Base-by-base conservation (phyloP, 2,329 filamentous ascomycete species). In the Phoma herbarum region DNA sequence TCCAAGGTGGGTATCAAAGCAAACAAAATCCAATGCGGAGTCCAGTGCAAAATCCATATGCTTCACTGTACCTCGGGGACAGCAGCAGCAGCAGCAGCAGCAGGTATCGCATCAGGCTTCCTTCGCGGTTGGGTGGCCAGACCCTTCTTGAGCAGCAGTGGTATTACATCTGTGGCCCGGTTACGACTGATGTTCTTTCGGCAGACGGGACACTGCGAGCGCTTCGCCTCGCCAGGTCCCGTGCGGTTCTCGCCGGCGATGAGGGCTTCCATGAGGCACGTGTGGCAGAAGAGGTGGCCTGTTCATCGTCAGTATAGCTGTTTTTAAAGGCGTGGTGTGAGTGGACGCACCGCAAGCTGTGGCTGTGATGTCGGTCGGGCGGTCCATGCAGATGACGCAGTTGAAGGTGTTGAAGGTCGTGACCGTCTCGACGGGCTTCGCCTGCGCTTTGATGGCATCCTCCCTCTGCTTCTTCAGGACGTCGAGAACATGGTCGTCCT, bases 231-330 rank as follows among this genome's bases (percentile, higher is more conserved):
- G 42, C 77, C 77, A 7, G 78, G 74, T 1, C 79, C 79, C 10
- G 77, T 69, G 39, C 80, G 82, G 62, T 82, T 82, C 64, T 86
- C 84, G 42, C 82, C 81, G 25, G 82, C 83, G 37, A 83, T 83
- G 18, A 89, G 75, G n/a, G 85, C 83, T 68, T 87, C 84, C 49
- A 84, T 81, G 41, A 89, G 82, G 65, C 86, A 89, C 33, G 83
- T 83, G 65, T 88, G 86, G 70, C 86, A 89, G 73, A 88, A 88
- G 23, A 88, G 78, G 68, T 89, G 86, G 0, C 86, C 85, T 87
- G 55, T 1, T 1, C 2, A 14, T 33, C 2, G 20, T 68, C 57
- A 71, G 66, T 23, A 44, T 25, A 20, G 25, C 10, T 3, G 41
- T 2, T 22, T 9, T 28, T 16, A 12, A 20, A 26, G 22, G 77